Evolutionary conservation across 1,284 basidiomycete species (phyloP).

Genomic region (Earliella scabrosa): DNA sequence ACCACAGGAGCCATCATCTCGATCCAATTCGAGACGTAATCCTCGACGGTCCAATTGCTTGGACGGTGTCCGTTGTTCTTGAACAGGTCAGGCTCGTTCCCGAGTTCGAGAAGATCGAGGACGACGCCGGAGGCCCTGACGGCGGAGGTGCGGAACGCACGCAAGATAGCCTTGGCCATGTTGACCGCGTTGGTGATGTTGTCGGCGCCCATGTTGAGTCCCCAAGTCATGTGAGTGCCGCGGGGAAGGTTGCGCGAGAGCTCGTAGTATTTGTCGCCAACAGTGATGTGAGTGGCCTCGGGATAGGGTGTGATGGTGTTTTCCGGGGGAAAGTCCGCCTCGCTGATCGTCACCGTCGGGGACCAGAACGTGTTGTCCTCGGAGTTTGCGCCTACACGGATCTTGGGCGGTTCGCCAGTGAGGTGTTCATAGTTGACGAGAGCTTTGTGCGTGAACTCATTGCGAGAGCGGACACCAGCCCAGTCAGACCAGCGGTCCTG

Average conservation of each 20-base stretch:
- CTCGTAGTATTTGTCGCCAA: constrained; percentile 61
- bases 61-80: constrained; percentile 49
- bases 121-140: constrained; percentile 49
- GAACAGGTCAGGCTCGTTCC: constrained; percentile 69
- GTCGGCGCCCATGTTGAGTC: constrained; percentile 60
- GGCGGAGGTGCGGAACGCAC: constrained; percentile 49
- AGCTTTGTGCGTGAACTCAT: constrained; percentile 60
- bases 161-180: constrained; percentile 57
- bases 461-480: constrained; percentile 51
- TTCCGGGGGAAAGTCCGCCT: constrained; percentile 51
- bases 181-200: constrained; percentile 61
- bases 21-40: constrained; percentile 60
- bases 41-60: constrained; percentile 46
- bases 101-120: constrained; percentile 23
- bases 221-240: constrained; percentile 66
- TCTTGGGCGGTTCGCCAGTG: constrained; percentile 54
- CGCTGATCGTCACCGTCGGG: constrained; percentile 52
- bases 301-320: constrained; percentile 60
- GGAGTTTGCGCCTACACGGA: constrained; percentile 65
- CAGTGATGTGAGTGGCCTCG: constrained; percentile 57
- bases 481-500: constrained; percentile 73
- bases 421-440: constrained; percentile 55
- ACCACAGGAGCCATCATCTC: constrained; percentile 30
- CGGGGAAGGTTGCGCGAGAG: constrained; percentile 56
- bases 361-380: constrained; percentile 65